phyloP scores from a whole-genome alignment of 306 rosid species.

The Acmispon strigosus region DNA sequence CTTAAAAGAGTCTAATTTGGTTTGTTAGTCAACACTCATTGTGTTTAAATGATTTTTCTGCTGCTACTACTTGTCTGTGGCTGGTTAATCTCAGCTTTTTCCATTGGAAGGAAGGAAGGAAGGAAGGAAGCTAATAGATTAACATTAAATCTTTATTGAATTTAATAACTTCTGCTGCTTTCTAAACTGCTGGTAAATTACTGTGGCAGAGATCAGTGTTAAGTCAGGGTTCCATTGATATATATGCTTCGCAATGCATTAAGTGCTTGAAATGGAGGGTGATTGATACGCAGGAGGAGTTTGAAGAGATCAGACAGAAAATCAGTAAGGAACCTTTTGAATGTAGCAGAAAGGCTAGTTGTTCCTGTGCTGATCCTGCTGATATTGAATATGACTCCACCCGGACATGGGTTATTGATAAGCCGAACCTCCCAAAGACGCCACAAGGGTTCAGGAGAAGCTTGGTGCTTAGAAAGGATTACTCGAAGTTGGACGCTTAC shows the following conservation, averaged over 20 bases:
- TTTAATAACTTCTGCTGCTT: slow-evolving; percentile 3
- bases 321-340: slow-evolving; percentile 49
- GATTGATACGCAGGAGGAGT: slow-evolving; percentile 62
- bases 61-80: neutral
- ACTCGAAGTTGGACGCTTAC: slow-evolving; percentile 74
- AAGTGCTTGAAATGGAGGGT: slow-evolving; percentile 83
- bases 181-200: slow-evolving; percentile 24
- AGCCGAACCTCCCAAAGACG: slow-evolving; percentile 70
- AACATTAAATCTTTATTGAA: neutral
- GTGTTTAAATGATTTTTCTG: neutral
- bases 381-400: slow-evolving; percentile 59
- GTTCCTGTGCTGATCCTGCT: slow-evolving; percentile 64
- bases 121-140: neutral
- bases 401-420: slow-evolving; percentile 89
- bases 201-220: slow-evolving; percentile 28
- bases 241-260: slow-evolving; percentile 68
- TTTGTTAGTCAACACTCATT: neutral
- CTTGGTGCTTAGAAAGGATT: slow-evolving; percentile 65
- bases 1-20: neutral
- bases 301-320: slow-evolving; percentile 65
- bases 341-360: slow-evolving; percentile 41
- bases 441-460: slow-evolving; percentile 71
- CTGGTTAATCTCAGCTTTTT: neutral
- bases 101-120: neutral
- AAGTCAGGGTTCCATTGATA: slow-evolving; percentile 41